These are phyloP conservation scores for Candida glucosophila DNA, from an alignment of 1,139 yeast species.

Conservation along the genomic window DNA sequence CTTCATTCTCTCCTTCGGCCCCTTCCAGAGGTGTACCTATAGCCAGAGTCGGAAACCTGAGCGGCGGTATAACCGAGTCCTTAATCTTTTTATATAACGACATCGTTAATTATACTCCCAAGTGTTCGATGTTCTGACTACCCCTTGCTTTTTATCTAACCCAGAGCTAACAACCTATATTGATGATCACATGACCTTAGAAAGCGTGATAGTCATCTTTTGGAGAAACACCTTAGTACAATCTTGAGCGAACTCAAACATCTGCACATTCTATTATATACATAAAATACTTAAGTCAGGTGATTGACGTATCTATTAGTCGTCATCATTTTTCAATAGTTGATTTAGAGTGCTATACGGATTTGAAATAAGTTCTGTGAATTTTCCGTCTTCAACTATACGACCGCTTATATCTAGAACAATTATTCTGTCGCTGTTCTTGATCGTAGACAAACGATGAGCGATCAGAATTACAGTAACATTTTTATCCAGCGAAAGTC, in stretches of 20 bases:
- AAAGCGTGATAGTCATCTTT: no score
- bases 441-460: conserved; percentile 82
- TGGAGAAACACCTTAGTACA: no score
- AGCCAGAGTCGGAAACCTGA: conserved; percentile 4
- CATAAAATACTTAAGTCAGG: neutral
- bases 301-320: conserved; percentile 2
- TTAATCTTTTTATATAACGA: conserved; percentile 7
- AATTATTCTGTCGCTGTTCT: conserved; percentile 72
- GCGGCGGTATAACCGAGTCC: conserved; percentile 10
- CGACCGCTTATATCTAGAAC: conserved; percentile 70
- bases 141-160: neutral
- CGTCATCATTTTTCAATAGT: conserved; percentile 41
- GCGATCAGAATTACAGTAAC: conserved; percentile 88
- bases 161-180: neutral
- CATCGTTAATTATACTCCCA: neutral
- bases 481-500: conserved; percentile 28
- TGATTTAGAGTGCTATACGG: conserved; percentile 63
- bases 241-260: no score
- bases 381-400: conserved; percentile 81
- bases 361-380: conserved; percentile 51
- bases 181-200: no score
- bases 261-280: conserved; percentile 1
- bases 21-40: conserved; percentile 1
- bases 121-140: neutral
- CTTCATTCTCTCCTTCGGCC: conserved; percentile 1